phyloP scores from a whole-genome alignment of 352 stramenopile genomes.

The Globisporangium paddicum region DNA sequence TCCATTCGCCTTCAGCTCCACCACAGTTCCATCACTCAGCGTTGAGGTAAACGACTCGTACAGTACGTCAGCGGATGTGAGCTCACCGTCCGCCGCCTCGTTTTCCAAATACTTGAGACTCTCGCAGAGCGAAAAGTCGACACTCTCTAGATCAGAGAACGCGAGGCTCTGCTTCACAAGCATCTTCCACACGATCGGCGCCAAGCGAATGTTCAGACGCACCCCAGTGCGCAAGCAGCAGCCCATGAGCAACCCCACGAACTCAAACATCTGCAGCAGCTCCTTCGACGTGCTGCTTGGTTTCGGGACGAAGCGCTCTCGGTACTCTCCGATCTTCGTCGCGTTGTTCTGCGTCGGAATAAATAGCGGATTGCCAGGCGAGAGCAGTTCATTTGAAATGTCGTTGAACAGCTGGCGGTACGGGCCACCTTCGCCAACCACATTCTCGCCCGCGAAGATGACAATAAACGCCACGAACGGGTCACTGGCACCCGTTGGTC shows the following conservation, averaged over 20 bases:
- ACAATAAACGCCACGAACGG: slow-evolving; percentile 82
- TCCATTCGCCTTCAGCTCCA: slow-evolving; percentile 57
- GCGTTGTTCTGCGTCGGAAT: slow-evolving; percentile 68
- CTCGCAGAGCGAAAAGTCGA: slow-evolving; percentile 54
- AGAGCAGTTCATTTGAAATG: slow-evolving; percentile 61
- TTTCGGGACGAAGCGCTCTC: slow-evolving; percentile 58
- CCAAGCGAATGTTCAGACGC: slow-evolving; percentile 61
- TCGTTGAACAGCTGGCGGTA: slow-evolving; percentile 83
- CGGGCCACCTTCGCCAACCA: slow-evolving; percentile 71
- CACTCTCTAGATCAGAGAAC: slow-evolving; percentile 51
- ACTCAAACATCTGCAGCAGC: slow-evolving; percentile 69
- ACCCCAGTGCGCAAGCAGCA: slow-evolving; percentile 77
- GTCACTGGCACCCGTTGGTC: slow-evolving; percentile 70
- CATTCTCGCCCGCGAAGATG: slow-evolving; percentile 71
- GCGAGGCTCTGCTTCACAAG: slow-evolving; percentile 67
- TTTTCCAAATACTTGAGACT: slow-evolving; percentile 44
- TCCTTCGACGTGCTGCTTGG: slow-evolving; percentile 54
- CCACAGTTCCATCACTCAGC: slow-evolving; percentile 54
- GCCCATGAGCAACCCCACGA: slow-evolving; percentile 72
- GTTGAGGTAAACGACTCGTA: slow-evolving; percentile 72
- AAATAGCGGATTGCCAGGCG: slow-evolving; percentile 44
- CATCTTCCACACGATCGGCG: slow-evolving; percentile 77
- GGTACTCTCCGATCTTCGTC: slow-evolving; percentile 67
- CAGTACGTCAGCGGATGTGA: slow-evolving; percentile 27
- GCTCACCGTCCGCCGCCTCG: slow-evolving; percentile 9